These are phyloP conservation scores for Periconia sp. DNA, from an alignment of 2,329 filamentous ascomycete genomes.

Conservation along the genomic window DNA sequence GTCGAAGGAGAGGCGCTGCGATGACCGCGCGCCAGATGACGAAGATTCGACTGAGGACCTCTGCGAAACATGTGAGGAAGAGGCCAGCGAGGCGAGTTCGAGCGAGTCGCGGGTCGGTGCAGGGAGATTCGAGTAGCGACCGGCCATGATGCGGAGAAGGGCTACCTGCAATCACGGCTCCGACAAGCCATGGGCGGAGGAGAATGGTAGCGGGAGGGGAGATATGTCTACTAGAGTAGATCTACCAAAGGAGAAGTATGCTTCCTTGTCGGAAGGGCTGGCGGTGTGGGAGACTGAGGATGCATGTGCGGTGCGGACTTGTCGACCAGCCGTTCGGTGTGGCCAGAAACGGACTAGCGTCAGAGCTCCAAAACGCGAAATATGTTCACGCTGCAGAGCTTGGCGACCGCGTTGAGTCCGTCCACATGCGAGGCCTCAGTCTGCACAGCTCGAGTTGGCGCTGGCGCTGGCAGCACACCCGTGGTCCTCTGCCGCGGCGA, in stretches of 20 bases:
- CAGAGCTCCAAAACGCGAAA: conserved; percentile 4
- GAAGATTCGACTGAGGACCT: conserved; percentile 75
- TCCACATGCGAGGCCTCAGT: conserved; percentile 39
- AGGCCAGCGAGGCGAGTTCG: conserved; percentile 93
- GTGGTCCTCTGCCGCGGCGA: conserved; percentile 9
- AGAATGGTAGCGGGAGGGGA: not conserved
- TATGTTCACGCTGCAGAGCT: conserved; percentile 14
- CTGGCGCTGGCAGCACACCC: conserved; percentile 21
- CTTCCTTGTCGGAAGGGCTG: too few species aligned
- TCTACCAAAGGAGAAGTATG: too few species aligned
- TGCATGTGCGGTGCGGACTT: conserved; percentile 24
- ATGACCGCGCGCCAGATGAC: conserved; percentile 88
- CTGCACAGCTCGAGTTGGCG: conserved; percentile 32
- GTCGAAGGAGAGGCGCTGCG: conserved; percentile 85
- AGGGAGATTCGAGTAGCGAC: conserved; percentile 44
- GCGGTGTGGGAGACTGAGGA: conserved; percentile 10
- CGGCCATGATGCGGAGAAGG: conserved; percentile 40
- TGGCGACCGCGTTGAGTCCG: too few species aligned
- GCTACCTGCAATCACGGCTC: conserved; percentile 22
- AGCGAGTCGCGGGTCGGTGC: conserved; percentile 80
- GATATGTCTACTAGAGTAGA: too few species aligned
- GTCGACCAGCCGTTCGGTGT: conserved; percentile 18
- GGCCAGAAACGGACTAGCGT: conserved; percentile 28
- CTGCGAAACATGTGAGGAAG: conserved; percentile 71
- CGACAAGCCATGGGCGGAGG: conserved; percentile 32